phyloP scores from a whole-genome alignment of 768 basidiomycete species.

The Lentinula raphanica region DNA sequence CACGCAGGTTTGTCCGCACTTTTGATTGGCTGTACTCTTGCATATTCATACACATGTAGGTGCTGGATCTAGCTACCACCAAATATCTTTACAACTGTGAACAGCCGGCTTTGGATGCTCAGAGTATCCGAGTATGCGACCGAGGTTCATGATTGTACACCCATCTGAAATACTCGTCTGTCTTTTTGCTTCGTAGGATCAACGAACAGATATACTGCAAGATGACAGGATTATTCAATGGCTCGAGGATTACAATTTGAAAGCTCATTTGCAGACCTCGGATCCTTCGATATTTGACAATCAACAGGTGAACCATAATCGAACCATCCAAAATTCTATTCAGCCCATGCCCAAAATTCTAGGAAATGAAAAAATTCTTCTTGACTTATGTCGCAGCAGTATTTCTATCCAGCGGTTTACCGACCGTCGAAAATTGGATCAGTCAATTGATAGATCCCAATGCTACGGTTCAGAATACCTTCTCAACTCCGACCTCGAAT shows the following conservation, averaged over 20 bases:
- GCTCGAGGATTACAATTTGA: background rate
- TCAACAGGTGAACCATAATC: background rate
- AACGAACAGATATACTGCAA: background rate
- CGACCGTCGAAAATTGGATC: constrained; percentile 34
- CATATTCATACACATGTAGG: background rate
- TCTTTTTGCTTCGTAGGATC: background rate
- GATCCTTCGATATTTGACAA: background rate
- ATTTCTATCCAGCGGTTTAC: constrained; percentile 31
- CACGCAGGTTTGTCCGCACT: constrained; percentile 25
- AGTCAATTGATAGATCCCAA: constrained; percentile 30
- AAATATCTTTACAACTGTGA: background rate
- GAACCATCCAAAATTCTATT: background rate
- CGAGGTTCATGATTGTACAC: no score
- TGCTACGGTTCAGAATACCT: constrained; percentile 14
- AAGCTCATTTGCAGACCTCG: background rate
- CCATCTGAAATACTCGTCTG: background rate
- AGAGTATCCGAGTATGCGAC: background rate
- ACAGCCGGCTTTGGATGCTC: background rate
- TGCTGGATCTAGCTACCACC: background rate
- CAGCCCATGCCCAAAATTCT: background rate
- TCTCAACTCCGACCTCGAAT: constrained; percentile 10
- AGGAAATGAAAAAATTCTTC: constrained; percentile 23
- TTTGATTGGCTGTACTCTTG: background rate
- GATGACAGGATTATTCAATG: background rate
- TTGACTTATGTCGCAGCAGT: constrained; percentile 43